These are phyloP conservation scores for Telopea speciosissima DNA, from an alignment of 177 flowering plant species.

Conservation along the genomic window DNA sequence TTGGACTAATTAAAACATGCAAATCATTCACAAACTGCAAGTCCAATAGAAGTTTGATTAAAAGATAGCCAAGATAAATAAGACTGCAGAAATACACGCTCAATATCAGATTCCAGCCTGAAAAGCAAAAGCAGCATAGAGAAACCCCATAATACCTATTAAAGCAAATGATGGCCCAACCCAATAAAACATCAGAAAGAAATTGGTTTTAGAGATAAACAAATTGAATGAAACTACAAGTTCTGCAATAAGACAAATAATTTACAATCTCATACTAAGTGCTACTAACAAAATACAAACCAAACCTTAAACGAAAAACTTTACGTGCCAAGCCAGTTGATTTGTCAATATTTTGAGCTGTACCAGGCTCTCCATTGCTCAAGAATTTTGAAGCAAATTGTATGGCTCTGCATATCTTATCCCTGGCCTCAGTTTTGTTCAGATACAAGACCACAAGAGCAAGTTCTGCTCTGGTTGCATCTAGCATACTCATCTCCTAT, in stretches of 20 bases:
- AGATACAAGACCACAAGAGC: constrained; percentile 73
- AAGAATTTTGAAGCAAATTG: constrained; percentile 95
- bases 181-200: not conserved
- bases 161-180: not conserved
- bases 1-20: constrained; percentile 81
- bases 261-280: too few species aligned
- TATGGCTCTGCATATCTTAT: constrained; percentile 97
- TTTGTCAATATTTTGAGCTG: constrained; percentile 96
- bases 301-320: constrained; percentile 95
- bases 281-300: not conserved
- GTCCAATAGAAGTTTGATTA: not conserved
- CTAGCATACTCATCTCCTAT: constrained; percentile 63
- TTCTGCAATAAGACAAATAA: too few species aligned
- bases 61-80: constrained; percentile 3
- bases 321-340: constrained; percentile 94
- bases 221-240: not conserved
- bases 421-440: constrained; percentile 98
- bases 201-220: not conserved
- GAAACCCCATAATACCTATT: not conserved
- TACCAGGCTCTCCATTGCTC: constrained; percentile 91
- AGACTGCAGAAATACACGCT: not conserved
- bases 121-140: not conserved
- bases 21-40: constrained; percentile 95
- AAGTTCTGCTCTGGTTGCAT: constrained; percentile 87
- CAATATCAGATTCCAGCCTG: not conserved